phyloP scores from a whole-genome alignment of 345 rosid species.

The Hypericum androsaemum region DNA sequence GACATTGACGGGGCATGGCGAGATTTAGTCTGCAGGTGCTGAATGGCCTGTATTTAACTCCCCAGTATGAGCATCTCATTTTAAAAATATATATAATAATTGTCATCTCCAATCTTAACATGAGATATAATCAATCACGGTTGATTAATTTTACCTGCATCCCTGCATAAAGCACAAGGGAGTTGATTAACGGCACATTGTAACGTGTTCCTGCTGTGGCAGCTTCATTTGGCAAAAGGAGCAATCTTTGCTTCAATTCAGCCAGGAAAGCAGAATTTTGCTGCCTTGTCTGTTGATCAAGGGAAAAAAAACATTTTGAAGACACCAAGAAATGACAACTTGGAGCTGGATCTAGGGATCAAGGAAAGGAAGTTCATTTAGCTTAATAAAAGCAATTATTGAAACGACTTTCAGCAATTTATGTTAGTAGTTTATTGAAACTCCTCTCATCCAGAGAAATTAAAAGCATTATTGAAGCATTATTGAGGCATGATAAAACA shows the following conservation, averaged over 20 bases:
- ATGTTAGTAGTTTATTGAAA: too few relatives aligned
- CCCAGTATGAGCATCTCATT: neutral
- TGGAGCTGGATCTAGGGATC: too few relatives aligned
- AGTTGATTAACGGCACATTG: conserved; percentile 83
- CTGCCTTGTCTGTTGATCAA: conserved; percentile 39
- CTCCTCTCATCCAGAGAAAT: too few relatives aligned
- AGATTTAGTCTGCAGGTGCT: conserved; percentile 62
- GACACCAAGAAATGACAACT: too few relatives aligned
- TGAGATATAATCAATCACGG: neutral
- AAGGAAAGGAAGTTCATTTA: too few relatives aligned
- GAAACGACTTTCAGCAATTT: too few relatives aligned
- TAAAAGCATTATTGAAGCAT: too few relatives aligned
- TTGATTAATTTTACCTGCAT: conserved; percentile 62
- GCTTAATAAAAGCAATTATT: too few relatives aligned
- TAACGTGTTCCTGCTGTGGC: conserved; percentile 80
- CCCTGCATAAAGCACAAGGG: conserved; percentile 94
- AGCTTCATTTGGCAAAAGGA: conserved; percentile 66
- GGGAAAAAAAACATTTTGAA: too few relatives aligned
- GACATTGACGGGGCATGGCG: conserved; percentile 55
- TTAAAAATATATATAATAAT: neutral
- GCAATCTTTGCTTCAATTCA: conserved; percentile 76
- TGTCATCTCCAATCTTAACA: neutral
- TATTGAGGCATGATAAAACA: too few relatives aligned
- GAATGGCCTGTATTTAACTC: conserved; percentile 46
- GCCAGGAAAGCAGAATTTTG: conserved; percentile 61